These are phyloP conservation scores for Jaltomata sinuosa DNA, from an alignment of 257 asterid species.

Conservation along the genomic window DNA sequence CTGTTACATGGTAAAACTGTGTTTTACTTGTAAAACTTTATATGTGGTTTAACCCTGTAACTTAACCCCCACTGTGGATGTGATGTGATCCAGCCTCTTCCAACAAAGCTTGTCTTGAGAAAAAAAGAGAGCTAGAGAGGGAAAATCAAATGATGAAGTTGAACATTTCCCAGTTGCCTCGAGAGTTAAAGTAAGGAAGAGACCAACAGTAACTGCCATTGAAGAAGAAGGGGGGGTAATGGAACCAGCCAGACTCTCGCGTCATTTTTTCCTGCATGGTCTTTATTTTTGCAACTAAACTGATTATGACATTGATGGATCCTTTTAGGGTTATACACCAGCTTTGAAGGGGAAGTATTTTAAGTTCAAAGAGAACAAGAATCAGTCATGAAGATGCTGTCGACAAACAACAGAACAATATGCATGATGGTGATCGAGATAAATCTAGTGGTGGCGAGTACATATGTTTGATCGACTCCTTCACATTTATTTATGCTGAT, in stretches of 20 bases:
- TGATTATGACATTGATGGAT: background rate
- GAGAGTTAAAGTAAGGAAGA: slow-evolving; percentile 56
- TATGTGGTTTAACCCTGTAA: background rate
- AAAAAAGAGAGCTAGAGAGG: slow-evolving; percentile 81
- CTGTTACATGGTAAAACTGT: slow-evolving; percentile 41
- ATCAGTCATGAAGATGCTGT: slow-evolving; percentile 29
- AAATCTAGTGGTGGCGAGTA: slow-evolving; percentile 67
- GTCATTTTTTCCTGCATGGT: background rate
- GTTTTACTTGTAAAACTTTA: background rate
- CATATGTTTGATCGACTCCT: slow-evolving; percentile 49
- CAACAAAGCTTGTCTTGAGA: slow-evolving; percentile 43
- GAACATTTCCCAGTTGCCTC: slow-evolving; percentile 74
- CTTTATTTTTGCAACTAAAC: background rate
- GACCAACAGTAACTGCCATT: slow-evolving; percentile 40
- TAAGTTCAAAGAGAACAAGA: slow-evolving; percentile 35
- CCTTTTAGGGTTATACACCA: slow-evolving; percentile 40
- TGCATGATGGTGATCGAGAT: slow-evolving; percentile 45
- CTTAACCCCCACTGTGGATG: background rate
- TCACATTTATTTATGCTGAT: background rate
- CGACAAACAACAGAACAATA: slow-evolving; percentile 21
- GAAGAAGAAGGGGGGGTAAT: slow-evolving; percentile 62
- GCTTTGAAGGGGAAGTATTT: slow-evolving; percentile 23
- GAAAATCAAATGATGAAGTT: slow-evolving; percentile 59
- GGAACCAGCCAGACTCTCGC: background rate
- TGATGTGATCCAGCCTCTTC: slow-evolving; percentile 42